Evolutionary conservation across 768 basidiomycete species (phyloP).

Genomic region (Lactarius vividus): DNA sequence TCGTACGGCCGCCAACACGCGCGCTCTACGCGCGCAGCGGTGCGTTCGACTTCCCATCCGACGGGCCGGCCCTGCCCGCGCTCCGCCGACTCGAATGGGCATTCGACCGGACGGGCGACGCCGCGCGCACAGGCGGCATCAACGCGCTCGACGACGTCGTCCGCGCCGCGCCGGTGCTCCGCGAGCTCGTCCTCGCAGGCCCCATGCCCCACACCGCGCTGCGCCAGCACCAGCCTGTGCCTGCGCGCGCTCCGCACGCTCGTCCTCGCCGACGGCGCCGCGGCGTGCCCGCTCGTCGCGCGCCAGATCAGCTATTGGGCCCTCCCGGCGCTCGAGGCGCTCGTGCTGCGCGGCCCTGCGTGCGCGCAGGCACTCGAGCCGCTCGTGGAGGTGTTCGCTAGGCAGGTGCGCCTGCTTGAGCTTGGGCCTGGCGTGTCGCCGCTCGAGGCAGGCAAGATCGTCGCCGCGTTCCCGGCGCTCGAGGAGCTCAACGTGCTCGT

Average conservation of each 20-base stretch:
- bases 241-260: conserved; percentile 18
- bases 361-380: conserved; percentile 4
- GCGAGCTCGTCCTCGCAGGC: conserved; percentile 18
- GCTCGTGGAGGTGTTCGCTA: conserved; percentile 15
- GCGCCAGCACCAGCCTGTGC: conserved; percentile 1
- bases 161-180: conserved; percentile 3
- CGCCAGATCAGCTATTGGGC: conserved; percentile 20
- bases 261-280: conserved; percentile 8
- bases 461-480: conserved; percentile 17
- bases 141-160: conserved; percentile 23
- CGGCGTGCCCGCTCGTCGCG: conserved; percentile 11
- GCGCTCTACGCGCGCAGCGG: background rate
- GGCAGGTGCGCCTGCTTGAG: conserved; percentile 13
- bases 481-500: conserved; percentile 19
- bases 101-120: conserved; percentile 14
- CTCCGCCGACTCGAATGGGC: conserved; percentile 27
- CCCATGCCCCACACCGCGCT: conserved; percentile 8
- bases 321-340: conserved; percentile 20
- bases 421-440: background rate
- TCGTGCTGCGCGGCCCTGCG: conserved; percentile 10
- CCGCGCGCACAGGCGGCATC: conserved; percentile 23
- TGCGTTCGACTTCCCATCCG: conserved; percentile 15
- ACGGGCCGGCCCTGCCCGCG: background rate
- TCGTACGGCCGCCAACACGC: conserved; percentile 10
- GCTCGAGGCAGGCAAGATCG: background rate